Base-by-base conservation (phyloP, 768 basidiomycete genomes). In the Melanogaster broomeanus region DNA sequence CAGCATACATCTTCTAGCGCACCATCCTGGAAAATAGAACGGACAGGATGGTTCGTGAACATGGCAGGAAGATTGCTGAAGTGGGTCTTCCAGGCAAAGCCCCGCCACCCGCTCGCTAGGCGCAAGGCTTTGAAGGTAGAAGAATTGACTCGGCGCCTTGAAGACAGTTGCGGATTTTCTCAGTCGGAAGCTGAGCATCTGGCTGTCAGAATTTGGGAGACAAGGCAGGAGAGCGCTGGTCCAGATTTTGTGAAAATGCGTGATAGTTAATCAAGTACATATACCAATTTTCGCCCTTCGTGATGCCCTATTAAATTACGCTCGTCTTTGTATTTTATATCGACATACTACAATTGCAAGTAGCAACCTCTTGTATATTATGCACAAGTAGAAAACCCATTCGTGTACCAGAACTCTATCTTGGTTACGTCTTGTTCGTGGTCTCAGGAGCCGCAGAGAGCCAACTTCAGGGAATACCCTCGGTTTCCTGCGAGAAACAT, bases 161-260 rank as follows among this genome's bases (percentile, higher is more conserved):
- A 65, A 42, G 49, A 58, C 0, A 55, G 30, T 30, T 67, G 62
- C 62, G 57, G 35, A 6, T 65, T 65, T 45, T 52, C 62, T 11
- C 48, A 39, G 13, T 27, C 46, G 7, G 64, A 67, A 37, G 65
- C 60, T 15, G 37, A n/a, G 27, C 51, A 62, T 22, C 42, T 67
- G 35, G 65, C 63, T 1, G 11, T 22, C 10, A 65, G 55, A 41
- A 66, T 66, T 52, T 64, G 59, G 64, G 53, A 42, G 21, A 55
- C 48, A 45, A 51, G 63, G 37, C 39, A 49, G 52, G 62, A 66
- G 34, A 48, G 41, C 37, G 41, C 42, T 1, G 62, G 59, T 0
- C 63, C 63, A 1, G 57, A 64, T 22, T 64, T 61, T 22, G 59
- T 66, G 28, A 66, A 66, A 50, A 52, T 47, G 8, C 55, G 59